Evolutionary conservation across 2,329 filamentous ascomycete genomes (phyloP).

Genomic region (Rhinocladiella similis): DNA sequence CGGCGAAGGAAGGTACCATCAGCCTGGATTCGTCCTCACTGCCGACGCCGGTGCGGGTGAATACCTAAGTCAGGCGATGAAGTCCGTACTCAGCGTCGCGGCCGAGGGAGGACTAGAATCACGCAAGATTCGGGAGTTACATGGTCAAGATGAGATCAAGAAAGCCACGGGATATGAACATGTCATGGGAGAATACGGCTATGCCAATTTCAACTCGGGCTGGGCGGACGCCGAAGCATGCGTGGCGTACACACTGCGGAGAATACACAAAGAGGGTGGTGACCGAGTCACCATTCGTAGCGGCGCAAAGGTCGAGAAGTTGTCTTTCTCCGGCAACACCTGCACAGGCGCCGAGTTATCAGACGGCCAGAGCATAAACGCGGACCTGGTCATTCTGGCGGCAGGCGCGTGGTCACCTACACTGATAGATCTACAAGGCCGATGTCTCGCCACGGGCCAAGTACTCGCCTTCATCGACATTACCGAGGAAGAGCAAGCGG

Average conservation of each 20-base stretch:
- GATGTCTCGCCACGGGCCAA: slow-evolving; percentile 79
- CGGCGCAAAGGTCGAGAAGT: slow-evolving; percentile 36
- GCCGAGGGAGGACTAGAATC: slow-evolving; percentile 37
- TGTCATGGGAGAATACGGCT: slow-evolving; percentile 36
- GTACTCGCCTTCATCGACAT: slow-evolving; percentile 75
- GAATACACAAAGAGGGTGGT: slow-evolving; percentile 33
- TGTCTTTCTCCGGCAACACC: slow-evolving; percentile 32
- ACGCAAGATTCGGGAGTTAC: slow-evolving; percentile 38
- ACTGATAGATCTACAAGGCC: slow-evolving; percentile 74
- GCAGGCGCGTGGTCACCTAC: slow-evolving; percentile 84
- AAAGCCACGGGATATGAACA: slow-evolving; percentile 22
- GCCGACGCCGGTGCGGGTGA: slow-evolving; percentile 29
- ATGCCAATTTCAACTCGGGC: slow-evolving; percentile 49
- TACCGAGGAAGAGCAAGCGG: slow-evolving; percentile 67
- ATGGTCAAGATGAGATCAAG: slow-evolving; percentile 18
- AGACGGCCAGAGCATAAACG: slow-evolving; percentile 19
- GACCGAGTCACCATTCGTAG: slow-evolving; percentile 37
- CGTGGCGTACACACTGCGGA: slow-evolving; percentile 40
- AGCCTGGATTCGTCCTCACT: slow-evolving; percentile 45
- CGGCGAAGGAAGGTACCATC: slow-evolving; percentile 43
- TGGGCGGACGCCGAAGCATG: slow-evolving; percentile 47
- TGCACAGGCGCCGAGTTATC: slow-evolving; percentile 23
- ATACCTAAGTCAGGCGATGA: slow-evolving; percentile 19
- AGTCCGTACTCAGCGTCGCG: slow-evolving; percentile 28
- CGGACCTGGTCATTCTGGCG: slow-evolving; percentile 60